These are phyloP conservation scores for Xerocomus spinulosus DNA, from an alignment of 768 basidiomycete genomes.

Conservation along the genomic window DNA sequence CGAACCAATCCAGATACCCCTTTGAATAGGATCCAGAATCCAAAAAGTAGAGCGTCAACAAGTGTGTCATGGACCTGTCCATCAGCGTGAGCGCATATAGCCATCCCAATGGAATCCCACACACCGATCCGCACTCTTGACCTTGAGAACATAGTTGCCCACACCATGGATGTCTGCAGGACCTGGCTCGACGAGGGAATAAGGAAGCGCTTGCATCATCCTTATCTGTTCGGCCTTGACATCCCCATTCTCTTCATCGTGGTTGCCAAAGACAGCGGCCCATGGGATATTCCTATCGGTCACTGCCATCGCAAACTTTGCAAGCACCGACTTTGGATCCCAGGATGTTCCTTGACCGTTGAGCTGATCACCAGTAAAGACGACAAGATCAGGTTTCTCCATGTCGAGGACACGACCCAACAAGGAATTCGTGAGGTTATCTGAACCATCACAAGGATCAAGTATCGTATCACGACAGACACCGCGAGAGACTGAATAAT, in stretches of 20 bases:
- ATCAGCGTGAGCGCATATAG: slow-evolving; percentile 5
- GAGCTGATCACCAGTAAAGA: slow-evolving; percentile 91
- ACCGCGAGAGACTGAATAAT: slow-evolving; percentile 81
- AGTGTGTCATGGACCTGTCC: slow-evolving; percentile 75
- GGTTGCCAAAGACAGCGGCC: slow-evolving; percentile 93
- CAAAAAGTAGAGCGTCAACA: slow-evolving; percentile 88
- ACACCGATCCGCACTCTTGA: slow-evolving; percentile 79
- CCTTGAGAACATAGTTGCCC: slow-evolving; percentile 88
- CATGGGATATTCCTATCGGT: slow-evolving; percentile 78
- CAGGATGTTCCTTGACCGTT: slow-evolving; percentile 90
- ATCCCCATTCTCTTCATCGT: slow-evolving; percentile 74
- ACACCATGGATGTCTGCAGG: slow-evolving; percentile 84
- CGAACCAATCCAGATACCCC: slow-evolving; percentile 54
- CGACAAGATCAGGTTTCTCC: slow-evolving; percentile 87
- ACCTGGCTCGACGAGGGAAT: slow-evolving; percentile 75
- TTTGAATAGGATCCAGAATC: slow-evolving; percentile 80
- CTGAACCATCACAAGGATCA: slow-evolving; percentile 54
- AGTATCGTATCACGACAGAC: slow-evolving; percentile 67
- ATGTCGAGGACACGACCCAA: slow-evolving; percentile 64
- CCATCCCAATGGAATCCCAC: slow-evolving; percentile 26
- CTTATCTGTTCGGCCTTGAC: slow-evolving; percentile 60
- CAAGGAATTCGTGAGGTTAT: slow-evolving; percentile 74
- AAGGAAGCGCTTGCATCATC: slow-evolving; percentile 76
- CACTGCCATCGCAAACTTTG: slow-evolving; percentile 80
- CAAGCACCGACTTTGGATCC: slow-evolving; percentile 82